Evolutionary conservation across 306 rosid genomes (phyloP), one percentile per base, ranked within the genome.

Genomic region (Quercus alba): DNA sequence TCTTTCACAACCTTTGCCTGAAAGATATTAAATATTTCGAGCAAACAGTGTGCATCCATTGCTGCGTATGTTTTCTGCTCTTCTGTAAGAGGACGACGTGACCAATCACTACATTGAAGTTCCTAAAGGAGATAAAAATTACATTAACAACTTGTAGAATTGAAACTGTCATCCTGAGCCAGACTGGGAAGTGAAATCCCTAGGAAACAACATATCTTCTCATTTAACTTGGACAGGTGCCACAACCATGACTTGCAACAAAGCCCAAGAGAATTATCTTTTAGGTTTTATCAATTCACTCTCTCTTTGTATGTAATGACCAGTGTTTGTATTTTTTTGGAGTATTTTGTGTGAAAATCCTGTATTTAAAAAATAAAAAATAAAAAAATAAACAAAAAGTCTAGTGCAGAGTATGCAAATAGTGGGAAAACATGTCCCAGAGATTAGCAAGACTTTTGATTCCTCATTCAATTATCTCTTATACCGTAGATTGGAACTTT

Each of bases 21-120:
- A 83, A 94, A 92, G 82, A 88, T 71, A 63, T 84, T 83, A 86
- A 91, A 94, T 88, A 94, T 88, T 80, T 91, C 85, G 3, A 94
- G 90, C 94, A 94, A 90, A 92, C 97, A 92, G 58, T 94, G 97
- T 85, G 99, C 97, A 81, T 94, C 99, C 94, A 85, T 78, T 56
- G 99, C 94, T 76, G 99, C 99, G 77, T 91, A 94, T 55, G 79
- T 81, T 77, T 85, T 87, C 90, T 94, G 97, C 82, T 86, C 97
- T 84, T 92, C 97, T 72, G 99, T 86, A 80, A 94, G 99, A 75
- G 99, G 97, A 77, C 99, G 94, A 21, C 31, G 72, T 66, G 99
- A 94, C 99, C 99, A 94, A 84, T 94, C 99, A 86, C 99, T 94
- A 91, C 97, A 92, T 92, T 94, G 97, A 84, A 92, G 99, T 83